Base-by-base conservation (phyloP, 2,329 filamentous ascomycete genomes). In the Microcyclospora pomicola region DNA sequence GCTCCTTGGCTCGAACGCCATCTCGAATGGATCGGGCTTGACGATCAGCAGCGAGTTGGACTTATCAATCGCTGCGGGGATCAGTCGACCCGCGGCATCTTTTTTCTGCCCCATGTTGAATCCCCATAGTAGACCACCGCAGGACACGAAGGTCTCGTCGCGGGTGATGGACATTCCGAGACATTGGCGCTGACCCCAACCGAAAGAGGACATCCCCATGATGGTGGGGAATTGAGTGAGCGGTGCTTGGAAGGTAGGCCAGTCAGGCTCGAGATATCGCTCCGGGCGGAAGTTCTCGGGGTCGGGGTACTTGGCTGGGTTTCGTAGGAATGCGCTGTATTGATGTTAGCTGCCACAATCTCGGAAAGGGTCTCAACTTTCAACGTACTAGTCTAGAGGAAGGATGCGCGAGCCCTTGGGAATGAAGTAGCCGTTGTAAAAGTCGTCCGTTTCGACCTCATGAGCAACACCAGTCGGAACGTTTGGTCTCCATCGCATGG, bases 231-330 rank as follows among this genome's bases (percentile, higher is more conserved):
- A 78, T 39, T 68, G 66, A 2, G 68, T 68, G n/a, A 80, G 65
- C 0, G 76, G 76, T 49, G 73, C 74, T 49, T 77, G 71, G 59
- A 71, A 80, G 0, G 75, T 77, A 1, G 76, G 76, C 66, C 70
- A 80, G 14, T 60, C 61, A n/a, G 70, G 58, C 46, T 77, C 69
- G 9, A 81, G 65, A 63, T 72, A 81, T 30, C 76, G 68, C 47
- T 77, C 74, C 0, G 77, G 75, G 19, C 65, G 69, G 59, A 68
- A 80, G 46, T 59, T 66, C 34, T 80, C 73, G n/a, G 73, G 71
- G 48, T 79, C 71, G 1, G 74, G 74, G 49, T 80, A 81, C 39
- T 67, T 70, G 28, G 58, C 59, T 1, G 68, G 64, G 43, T 78
- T 72, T 32, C 73, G 70, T 52, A 73, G 70, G 52, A 77, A 69